These are phyloP conservation scores for Haematococcus lacustris DNA, from an alignment of 139 green algal species.

Conservation along the genomic window DNA sequence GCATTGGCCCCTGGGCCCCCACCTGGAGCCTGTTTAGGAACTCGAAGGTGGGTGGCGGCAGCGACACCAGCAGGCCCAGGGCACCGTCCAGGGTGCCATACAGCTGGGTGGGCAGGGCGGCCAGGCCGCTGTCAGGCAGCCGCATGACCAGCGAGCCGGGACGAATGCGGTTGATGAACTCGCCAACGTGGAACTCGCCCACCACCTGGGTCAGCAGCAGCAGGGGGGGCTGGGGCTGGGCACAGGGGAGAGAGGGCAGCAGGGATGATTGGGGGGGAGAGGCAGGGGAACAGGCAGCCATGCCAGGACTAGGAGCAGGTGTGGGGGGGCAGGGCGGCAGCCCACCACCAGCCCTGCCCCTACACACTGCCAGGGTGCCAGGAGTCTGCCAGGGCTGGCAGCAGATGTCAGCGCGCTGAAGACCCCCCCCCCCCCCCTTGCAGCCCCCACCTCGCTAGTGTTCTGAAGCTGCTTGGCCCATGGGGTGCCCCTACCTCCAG, in stretches of 20 bases:
- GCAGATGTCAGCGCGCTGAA: too few relatives aligned
- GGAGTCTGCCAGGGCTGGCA: too few relatives aligned
- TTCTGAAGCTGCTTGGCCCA: too few relatives aligned
- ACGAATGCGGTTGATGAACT: slow-evolving; percentile 88
- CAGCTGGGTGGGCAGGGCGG: slow-evolving; percentile 68
- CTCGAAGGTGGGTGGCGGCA: slow-evolving; percentile 64
- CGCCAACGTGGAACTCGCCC: slow-evolving; percentile 85
- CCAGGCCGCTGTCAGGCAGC: slow-evolving; percentile 68
- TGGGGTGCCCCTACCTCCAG: slow-evolving; percentile 72
- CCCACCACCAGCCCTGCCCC: too few relatives aligned
- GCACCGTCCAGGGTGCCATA: slow-evolving; percentile 85
- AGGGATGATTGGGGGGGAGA: too few relatives aligned
- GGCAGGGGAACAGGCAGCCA: too few relatives aligned
- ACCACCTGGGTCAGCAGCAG: slow-evolving; percentile 39
- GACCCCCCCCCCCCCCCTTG: too few relatives aligned
- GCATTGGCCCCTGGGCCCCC: neutral
- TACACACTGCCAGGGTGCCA: too few relatives aligned
- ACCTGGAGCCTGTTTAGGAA: slow-evolving; percentile 70
- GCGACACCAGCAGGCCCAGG: slow-evolving; percentile 82
- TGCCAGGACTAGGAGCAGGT: too few relatives aligned
- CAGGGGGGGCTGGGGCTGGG: neutral
- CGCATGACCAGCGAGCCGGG: slow-evolving; percentile 92
- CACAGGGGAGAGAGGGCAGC: too few relatives aligned
- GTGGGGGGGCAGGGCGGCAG: too few relatives aligned
- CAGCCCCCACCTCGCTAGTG: too few relatives aligned